Evolutionary conservation across 1,284 basidiomycete species (phyloP), one percentile per base, ranked within the genome.

Genomic region (Schizopora paradoxa): DNA sequence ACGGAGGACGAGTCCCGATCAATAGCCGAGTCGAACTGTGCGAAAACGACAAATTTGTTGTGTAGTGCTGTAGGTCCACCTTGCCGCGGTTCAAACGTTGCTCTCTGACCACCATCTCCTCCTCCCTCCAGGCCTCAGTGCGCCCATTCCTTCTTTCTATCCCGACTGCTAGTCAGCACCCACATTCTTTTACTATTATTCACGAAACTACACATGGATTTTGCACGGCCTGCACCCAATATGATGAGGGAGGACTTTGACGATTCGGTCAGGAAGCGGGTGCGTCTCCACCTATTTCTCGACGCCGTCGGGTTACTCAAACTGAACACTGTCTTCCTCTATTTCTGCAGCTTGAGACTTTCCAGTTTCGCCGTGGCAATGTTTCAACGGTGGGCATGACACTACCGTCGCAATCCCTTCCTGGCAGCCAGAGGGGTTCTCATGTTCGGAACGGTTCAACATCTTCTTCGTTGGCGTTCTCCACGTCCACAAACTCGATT

Each of bases 381-480:
- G n/a, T n/a, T n/a, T 59, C 36, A 21, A 61, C 26, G 53, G 28
- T 19, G 26, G 58, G 54, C 62, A n/a, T n/a, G n/a, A n/a, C n/a
- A n/a, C n/a, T n/a, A n/a, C 59, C 38, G 57, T 40, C 63, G 63
- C 52, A 58, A 57, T 49, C 54, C 52, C 36, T 34, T 39, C 53
- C 63, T 54, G 40, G 49, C 62, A 26, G 33, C 40, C 53, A 54
- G 57, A 57, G 45, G 52, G 57, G 52, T 54, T 64, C 68, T 32
- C 79, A 83, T 63, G 66, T 65, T 56, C 83, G 83, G 55, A 83
- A 79, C 58, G 61, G 63, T 45, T 81, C 74, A 37, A 66, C 67
- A 45, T 57, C 62, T 31, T 53, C 63, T 33, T 48, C 63, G 22
- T 63, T 58, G 23, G 56, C 74, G 33, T 56, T 74, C 51, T 75